Conservation (phyloP, 768 basidiomycete species). For the Calocera cornea region DNA sequence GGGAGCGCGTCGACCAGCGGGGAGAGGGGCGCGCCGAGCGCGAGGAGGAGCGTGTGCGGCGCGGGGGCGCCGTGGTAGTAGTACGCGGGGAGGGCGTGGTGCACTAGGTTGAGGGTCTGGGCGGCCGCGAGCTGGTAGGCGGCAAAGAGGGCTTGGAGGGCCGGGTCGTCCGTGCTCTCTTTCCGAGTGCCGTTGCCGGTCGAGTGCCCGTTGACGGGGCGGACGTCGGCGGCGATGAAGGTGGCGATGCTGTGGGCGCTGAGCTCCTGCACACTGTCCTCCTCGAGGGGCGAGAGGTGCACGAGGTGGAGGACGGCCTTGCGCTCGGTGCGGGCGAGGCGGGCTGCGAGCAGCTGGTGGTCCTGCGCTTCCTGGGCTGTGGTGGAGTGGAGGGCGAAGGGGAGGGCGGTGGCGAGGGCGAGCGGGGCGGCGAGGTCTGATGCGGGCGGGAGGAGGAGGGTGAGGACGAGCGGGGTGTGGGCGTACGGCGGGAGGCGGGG, state of each 20-base stretch:
- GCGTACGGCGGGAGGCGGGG: slow-evolving; percentile 4
- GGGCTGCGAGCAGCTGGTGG: slow-evolving; percentile 74
- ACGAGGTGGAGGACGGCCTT: slow-evolving; percentile 82
- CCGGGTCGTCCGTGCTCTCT: slow-evolving; percentile 14
- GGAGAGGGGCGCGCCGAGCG: slow-evolving; percentile 43
- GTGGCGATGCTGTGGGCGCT: slow-evolving; percentile 44
- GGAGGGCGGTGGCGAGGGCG: slow-evolving; percentile 61
- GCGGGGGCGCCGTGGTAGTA: slow-evolving; percentile 37
- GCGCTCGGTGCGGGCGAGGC: slow-evolving; percentile 53
- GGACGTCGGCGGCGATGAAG: slow-evolving; percentile 39
- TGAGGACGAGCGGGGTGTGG: slow-evolving; percentile 24
- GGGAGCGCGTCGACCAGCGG: slow-evolving; percentile 17
- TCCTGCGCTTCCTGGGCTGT: slow-evolving; percentile 74
- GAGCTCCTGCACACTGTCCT: slow-evolving; percentile 35
- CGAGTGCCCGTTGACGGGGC: slow-evolving; percentile 23
- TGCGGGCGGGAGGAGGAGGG: slow-evolving; percentile 51
- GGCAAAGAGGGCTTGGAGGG: slow-evolving; percentile 26
- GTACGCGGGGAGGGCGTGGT: slow-evolving; percentile 48
- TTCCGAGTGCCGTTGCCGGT: slow-evolving; percentile 19
- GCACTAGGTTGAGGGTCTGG: slow-evolving; percentile 47
- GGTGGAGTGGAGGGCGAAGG: slow-evolving; percentile 69
- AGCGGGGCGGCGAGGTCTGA: slow-evolving; percentile 58
- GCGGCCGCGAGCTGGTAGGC: slow-evolving; percentile 56
- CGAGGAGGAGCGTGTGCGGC: slow-evolving; percentile 56
- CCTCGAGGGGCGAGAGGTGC: slow-evolving; percentile 33